phyloP scores from a whole-genome alignment of 768 basidiomycete species.

The Daedaleopsis nitida region DNA sequence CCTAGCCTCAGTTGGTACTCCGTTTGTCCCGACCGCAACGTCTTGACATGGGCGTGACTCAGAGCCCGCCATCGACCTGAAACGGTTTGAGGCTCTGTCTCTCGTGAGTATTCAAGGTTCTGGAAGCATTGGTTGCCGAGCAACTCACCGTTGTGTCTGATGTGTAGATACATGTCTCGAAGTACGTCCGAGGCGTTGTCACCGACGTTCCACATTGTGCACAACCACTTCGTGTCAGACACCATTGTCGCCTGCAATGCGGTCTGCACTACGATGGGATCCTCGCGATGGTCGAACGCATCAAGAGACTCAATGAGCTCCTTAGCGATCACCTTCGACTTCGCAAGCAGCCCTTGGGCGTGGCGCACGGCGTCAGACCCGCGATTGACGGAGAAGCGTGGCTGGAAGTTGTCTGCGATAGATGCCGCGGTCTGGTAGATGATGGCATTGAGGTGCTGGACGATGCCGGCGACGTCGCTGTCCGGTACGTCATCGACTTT shows the following conservation, averaged over 20 bases:
- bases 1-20: no score
- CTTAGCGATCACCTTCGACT: neutral
- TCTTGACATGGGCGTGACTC: constrained; percentile 1
- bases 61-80: constrained; percentile 18
- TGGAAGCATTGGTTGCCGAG: neutral
- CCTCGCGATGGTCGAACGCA: neutral
- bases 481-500: no score
- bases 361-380: neutral
- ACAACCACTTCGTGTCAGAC: neutral
- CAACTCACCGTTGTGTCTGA: constrained; percentile 9
- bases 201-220: constrained; percentile 15
- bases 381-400: neutral
- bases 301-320: neutral
- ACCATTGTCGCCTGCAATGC: constrained; percentile 9
- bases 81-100: constrained; percentile 14
- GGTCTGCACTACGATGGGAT: constrained; percentile 7
- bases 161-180: neutral
- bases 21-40: no score
- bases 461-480: no score
- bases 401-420: constrained; percentile 45
- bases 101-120: no score
- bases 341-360: neutral
- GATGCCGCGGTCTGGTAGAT: constrained; percentile 51
- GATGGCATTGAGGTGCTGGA: constrained; percentile 27
- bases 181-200: neutral